Base-by-base conservation (phyloP, 805 yeast species). In the Saturnispora besseyi region DNA sequence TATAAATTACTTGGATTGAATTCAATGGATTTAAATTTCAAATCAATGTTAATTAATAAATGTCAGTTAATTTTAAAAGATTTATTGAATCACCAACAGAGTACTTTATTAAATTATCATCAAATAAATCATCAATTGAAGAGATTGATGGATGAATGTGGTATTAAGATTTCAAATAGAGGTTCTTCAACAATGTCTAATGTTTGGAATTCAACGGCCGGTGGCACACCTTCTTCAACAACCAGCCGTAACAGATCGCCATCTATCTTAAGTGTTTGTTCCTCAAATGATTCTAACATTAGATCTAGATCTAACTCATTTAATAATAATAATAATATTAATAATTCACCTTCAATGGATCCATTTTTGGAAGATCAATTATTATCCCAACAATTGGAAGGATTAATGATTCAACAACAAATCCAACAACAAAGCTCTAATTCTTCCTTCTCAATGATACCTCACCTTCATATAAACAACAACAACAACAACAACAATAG, bases 131-230 rank as follows among this genome's bases (percentile, higher is more conserved):
- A 83, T 45, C 86, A 84, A 33, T 87, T 87, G 66, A 86, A 87
- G 61, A 80, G 95, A 55, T 71, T 93, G 51, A 77, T 90, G 76
- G 98, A 91, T 57, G 98, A 91, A 65, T 91, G 89, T 54, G 97
- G 97, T 3, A 69, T 90, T 46, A 67, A 64, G 44, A 53, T 53
- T 3, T 36, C 40, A 36, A 44, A 18, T 15, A 29, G 45, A 32
- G 41, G 45, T 26, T 41, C 49, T 10, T 41, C 49, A 36, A 36
- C 40, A 2, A 26, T 41, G 41, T 41, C 45, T n/a, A 46, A 46
- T 34, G 41, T 41, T 26, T 41, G 45, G 49, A 41, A 32, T n/a
- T 26, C 21, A 45, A 33, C 24, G 24, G 15, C 30, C 4, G 29
- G 6, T 8, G 29, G 26, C 10, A 22, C 10, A 43, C 48, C 51